phyloP scores from a whole-genome alignment of 305 asterid species.

The Fraxinus albicans region DNA sequence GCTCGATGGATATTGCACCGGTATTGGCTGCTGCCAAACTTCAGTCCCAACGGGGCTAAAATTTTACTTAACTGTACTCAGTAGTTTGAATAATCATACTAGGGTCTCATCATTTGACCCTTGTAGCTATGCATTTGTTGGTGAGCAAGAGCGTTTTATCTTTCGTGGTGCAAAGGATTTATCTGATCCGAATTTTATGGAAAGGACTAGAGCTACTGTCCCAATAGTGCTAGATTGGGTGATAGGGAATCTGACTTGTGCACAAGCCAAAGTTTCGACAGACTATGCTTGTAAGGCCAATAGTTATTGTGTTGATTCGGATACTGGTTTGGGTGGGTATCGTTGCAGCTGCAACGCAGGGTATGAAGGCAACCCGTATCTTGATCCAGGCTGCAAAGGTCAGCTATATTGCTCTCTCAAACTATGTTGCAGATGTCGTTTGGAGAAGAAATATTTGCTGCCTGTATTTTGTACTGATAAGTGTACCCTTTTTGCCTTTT shows the following conservation, averaged over 20 bases:
- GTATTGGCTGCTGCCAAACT: conserved; percentile 55
- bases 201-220: conserved; percentile 30
- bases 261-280: neutral
- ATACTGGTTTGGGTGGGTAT: conserved; percentile 36
- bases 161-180: conserved; percentile 43
- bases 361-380: conserved; percentile 51
- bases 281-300: conserved; percentile 39
- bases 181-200: conserved; percentile 40
- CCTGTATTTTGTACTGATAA: neutral
- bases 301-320: conserved; percentile 43
- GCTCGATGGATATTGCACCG: conserved; percentile 43
- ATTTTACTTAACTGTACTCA: neutral
- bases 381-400: conserved; percentile 61
- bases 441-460: neutral
- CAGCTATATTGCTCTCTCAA: neutral
- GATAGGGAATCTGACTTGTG: conserved; percentile 45
- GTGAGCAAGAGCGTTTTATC: conserved; percentile 33
- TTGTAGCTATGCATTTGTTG: conserved; percentile 51
- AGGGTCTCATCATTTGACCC: conserved; percentile 32
- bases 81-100: conserved; percentile 28
- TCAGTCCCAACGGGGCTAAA: conserved; percentile 45
- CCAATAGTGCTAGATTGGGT: conserved; percentile 59
- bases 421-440: neutral
- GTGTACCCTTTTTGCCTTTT: neutral
- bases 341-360: conserved; percentile 41